These are phyloP conservation scores for Hirsutella thompsonii DNA, from an alignment of 2,329 filamentous ascomycete species.

Conservation along the genomic window DNA sequence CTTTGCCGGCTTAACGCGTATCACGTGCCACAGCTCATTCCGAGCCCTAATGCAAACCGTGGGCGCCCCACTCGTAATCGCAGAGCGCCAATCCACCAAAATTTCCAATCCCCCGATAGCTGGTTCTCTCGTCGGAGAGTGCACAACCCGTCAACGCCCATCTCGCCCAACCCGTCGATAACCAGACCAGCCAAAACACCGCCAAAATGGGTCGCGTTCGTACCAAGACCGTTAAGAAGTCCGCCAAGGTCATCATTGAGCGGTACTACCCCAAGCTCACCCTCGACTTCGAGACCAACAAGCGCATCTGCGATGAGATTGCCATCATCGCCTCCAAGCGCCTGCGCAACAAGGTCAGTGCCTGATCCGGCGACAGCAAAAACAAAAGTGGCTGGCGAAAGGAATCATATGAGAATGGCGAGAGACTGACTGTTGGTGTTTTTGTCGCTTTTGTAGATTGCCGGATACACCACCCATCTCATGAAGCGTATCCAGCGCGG, in stretches of 20 bases:
- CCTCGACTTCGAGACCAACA: slow-evolving; percentile 99
- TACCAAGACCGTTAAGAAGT: slow-evolving; percentile 60
- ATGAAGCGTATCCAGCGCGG: slow-evolving; percentile 99
- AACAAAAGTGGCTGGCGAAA: too few species aligned
- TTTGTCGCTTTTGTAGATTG: slow-evolving; percentile 49
- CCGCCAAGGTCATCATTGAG: slow-evolving; percentile 99
- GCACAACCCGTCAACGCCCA: background rate
- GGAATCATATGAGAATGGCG: too few species aligned
- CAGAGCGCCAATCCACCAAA: background rate
- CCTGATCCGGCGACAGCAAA: too few species aligned
- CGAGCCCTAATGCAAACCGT: background rate
- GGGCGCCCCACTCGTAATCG: background rate
- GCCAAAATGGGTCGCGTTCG: slow-evolving; percentile 59
- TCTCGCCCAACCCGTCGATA: background rate
- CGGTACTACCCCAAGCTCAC: slow-evolving; percentile 95
- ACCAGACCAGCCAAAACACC: slow-evolving; percentile 33
- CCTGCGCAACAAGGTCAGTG: slow-evolving; percentile 89
- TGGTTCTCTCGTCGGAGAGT: background rate
- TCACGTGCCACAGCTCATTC: too few species aligned
- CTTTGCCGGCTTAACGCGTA: too few species aligned
- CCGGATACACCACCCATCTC: slow-evolving; percentile 94
- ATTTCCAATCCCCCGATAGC: background rate
- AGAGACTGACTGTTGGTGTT: too few species aligned
- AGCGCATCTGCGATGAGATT: slow-evolving; percentile 99
- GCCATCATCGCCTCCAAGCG: slow-evolving; percentile 99